phyloP scores from a whole-genome alignment of 192 early-diverging fungal species.

The Allomyces macrogynus region DNA sequence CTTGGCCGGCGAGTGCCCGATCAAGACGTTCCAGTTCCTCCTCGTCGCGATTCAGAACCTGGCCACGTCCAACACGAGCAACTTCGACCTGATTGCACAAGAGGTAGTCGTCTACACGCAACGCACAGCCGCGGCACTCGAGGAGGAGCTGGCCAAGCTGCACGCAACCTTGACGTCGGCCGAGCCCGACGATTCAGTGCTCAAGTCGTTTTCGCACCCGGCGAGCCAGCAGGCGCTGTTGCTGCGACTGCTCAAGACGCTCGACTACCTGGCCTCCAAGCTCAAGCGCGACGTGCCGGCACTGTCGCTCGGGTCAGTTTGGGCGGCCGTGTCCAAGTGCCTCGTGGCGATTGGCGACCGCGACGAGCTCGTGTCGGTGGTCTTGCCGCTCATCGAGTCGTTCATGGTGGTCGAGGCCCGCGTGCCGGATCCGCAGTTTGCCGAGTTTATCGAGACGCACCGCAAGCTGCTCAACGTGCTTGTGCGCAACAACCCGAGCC shows the following conservation, averaged over 20 bases:
- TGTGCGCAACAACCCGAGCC: conserved; percentile 86
- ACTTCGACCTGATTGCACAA: conserved; percentile 47
- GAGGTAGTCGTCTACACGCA: conserved; percentile 56
- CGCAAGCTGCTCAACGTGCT: conserved; percentile 91
- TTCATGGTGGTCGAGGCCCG: conserved; percentile 67
- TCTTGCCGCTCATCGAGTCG: conserved; percentile 85
- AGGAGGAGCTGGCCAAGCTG: conserved; percentile 47
- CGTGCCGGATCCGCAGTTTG: background rate
- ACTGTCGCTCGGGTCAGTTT: conserved; percentile 42
- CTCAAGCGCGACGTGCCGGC: conserved; percentile 7
- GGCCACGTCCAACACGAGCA: conserved; percentile 19
- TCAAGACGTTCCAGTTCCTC: conserved; percentile 85
- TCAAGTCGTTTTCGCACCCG: conserved; percentile 42
- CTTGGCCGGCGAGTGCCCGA: conserved; percentile 69
- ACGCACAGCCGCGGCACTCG: conserved; percentile 40
- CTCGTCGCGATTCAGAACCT: conserved; percentile 76
- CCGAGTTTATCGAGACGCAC: conserved; percentile 74
- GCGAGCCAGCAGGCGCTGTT: conserved; percentile 82
- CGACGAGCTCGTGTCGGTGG: conserved; percentile 65
- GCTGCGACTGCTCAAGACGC: conserved; percentile 76
- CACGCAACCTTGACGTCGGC: conserved; percentile 27
- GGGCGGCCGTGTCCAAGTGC: conserved; percentile 55
- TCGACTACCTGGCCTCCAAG: conserved; percentile 53
- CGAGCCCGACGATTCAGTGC: conserved; percentile 44
- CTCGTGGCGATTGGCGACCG: conserved; percentile 52